Evolutionary conservation across 345 rosid genomes (phyloP), one percentile per base, ranked within the genome.

Genomic region (Acer saccharum): DNA sequence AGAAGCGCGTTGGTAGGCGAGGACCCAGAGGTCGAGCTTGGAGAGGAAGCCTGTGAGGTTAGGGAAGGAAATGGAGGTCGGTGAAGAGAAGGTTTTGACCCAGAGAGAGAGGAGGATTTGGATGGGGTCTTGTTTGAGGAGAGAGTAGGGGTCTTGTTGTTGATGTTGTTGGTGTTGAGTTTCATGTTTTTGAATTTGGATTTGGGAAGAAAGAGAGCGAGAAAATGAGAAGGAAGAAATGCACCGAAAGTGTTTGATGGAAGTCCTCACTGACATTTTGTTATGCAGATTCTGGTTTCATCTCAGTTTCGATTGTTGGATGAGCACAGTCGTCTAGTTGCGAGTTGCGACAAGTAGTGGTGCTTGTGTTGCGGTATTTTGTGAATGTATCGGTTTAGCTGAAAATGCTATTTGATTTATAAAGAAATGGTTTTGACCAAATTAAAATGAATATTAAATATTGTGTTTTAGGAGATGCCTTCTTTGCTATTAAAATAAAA

Each of bases 81-180:
- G 91, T 1, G 93, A 89, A 17, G 99, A 90, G 91, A 90, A 96
- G 70, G 98, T 86, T 78, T 96, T 96, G 86, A 94, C 89, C 99
- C 99, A 96, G 12, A 96, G 81, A 6, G 95, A 91, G 64, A 89
- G 80, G 65, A 93, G 90, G 64, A 92, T 89, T n/a, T 94, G 90
- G 12, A 94, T 78, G 0, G 97, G 98, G 72, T 96, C 99, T 73
- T 90, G 91, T 67, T 90, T 94, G 69, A 96, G 90, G 69, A 92
- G 92, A 21, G 95, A 68, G 68, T 87, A 82, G 0, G 89, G 92
- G 41, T 89, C 95, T 46, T 83, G 79, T 27, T 64, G 68, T 48
- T 39, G 69, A 62, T 71, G 68, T 2, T 2, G 3, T 48, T 46
- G 69, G 65, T 68, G 69, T 17, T 74, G 73, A 10, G 57, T 50